Evolutionary conservation across 805 yeast genomes (phyloP).

Genomic region (Yamadazyma phyllophila): DNA sequence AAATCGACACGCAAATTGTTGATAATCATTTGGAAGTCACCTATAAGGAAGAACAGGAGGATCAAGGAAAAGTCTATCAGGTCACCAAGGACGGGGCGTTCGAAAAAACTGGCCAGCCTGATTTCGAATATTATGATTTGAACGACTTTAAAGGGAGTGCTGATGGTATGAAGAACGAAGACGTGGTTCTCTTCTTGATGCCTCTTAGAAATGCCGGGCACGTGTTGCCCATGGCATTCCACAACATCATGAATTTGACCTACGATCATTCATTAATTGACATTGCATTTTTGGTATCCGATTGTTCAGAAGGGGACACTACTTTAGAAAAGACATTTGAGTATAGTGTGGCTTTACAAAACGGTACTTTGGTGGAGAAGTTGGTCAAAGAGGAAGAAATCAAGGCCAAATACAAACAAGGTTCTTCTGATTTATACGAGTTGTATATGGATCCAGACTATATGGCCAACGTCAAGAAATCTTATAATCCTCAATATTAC

Average conservation of each 20-base stretch:
- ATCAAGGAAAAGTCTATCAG: conserved; percentile 15
- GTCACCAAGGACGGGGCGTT: conserved; percentile 19
- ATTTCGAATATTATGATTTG: conserved; percentile 61
- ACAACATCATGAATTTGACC: conserved; percentile 80
- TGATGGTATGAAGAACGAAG: conserved; percentile 51
- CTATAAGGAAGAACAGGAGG: conserved; percentile 13
- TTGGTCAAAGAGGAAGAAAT: conserved; percentile 43
- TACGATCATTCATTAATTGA: conserved; percentile 80
- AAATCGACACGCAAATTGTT: conserved; percentile 14
- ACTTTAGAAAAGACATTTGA: conserved; percentile 66
- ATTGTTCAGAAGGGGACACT: conserved; percentile 66
- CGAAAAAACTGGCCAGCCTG: conserved; percentile 9
- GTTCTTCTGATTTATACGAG: conserved; percentile 62
- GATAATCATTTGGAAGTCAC: conserved; percentile 14
- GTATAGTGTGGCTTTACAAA: conserved; percentile 64
- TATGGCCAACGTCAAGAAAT: conserved; percentile 51
- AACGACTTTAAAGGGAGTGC: conserved; percentile 53
- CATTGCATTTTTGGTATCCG: conserved; percentile 76
- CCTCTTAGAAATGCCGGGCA: conserved; percentile 79
- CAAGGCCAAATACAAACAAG: conserved; percentile 30
- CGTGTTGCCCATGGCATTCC: conserved; percentile 79
- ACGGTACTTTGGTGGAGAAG: conserved; percentile 57
- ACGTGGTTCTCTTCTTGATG: conserved; percentile 64
- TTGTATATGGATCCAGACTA: conserved; percentile 68
- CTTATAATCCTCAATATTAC: conserved; percentile 56